phyloP scores from a whole-genome alignment of 2,329 filamentous ascomycete genomes.

The Penicillium sclerotiorum region DNA sequence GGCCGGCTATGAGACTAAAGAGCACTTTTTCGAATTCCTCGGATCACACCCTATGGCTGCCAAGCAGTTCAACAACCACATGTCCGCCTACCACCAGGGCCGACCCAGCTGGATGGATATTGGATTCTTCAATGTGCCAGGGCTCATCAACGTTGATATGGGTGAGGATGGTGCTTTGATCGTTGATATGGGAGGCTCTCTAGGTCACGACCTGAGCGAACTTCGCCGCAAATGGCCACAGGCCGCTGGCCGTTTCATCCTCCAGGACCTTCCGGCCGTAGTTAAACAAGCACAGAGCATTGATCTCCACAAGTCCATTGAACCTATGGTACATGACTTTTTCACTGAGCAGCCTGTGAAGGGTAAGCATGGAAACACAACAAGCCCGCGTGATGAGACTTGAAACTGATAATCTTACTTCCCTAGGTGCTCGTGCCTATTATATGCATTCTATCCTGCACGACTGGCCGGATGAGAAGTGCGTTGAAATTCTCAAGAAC shows the following conservation, averaged over 20 bases:
- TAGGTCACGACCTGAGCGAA: slow-evolving; percentile 14
- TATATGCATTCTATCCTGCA: slow-evolving; percentile 39
- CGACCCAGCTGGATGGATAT: slow-evolving; percentile 14
- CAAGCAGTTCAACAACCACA: slow-evolving; percentile 19
- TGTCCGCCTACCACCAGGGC: slow-evolving; percentile 17
- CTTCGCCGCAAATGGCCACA: slow-evolving; percentile 10
- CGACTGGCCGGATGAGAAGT: slow-evolving; percentile 34
- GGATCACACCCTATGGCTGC: no score
- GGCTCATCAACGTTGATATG: background rate
- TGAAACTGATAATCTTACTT: background rate
- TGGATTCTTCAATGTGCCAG: slow-evolving; percentile 7
- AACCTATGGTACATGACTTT: slow-evolving; percentile 50
- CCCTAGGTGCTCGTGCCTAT: slow-evolving; percentile 36
- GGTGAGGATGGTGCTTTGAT: slow-evolving; percentile 7
- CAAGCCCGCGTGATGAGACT: background rate
- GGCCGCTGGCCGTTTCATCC: slow-evolving; percentile 9
- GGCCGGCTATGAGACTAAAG: slow-evolving; percentile 1
- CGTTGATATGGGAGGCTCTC: slow-evolving; percentile 16
- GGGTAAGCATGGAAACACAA: slow-evolving; percentile 26
- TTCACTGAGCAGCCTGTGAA: slow-evolving; percentile 51
- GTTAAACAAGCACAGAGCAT: slow-evolving; percentile 25
- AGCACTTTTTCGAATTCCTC: slow-evolving; percentile 12
- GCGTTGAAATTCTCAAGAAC: slow-evolving; percentile 30
- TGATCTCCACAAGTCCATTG: slow-evolving; percentile 20
- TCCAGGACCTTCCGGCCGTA: slow-evolving; percentile 53